Evolutionary conservation across 805 yeast genomes (phyloP).

Genomic region (Nakazawaea anatomiae): DNA sequence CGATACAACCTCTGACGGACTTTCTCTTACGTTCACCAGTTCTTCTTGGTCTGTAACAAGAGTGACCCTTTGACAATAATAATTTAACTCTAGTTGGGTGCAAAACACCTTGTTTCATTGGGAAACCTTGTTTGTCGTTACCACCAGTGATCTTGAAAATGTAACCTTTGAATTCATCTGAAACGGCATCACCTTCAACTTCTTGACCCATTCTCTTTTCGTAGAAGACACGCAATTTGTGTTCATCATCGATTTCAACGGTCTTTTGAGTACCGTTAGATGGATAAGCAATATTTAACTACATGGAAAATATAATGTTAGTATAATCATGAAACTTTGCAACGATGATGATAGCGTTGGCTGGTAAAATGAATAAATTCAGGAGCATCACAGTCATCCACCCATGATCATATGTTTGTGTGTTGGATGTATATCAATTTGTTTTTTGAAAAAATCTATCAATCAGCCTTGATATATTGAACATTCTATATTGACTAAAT

Average conservation of each 20-base stretch:
- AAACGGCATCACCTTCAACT: constrained; percentile 97
- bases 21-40: constrained; percentile 99
- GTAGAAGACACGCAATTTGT: constrained; percentile 96
- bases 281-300: constrained; percentile 99
- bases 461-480: too few species aligned
- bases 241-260: constrained; percentile 98
- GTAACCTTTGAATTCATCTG: constrained; percentile 99
- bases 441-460: too few species aligned
- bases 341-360: too few species aligned
- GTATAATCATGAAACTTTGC: constrained; percentile 5
- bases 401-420: too few species aligned
- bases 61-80: constrained; percentile 86
- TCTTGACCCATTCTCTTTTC: constrained; percentile 99
- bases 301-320: constrained; percentile 12
- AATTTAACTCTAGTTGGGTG: constrained; percentile 99
- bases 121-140: constrained; percentile 99
- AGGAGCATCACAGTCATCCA: too few species aligned
- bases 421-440: too few species aligned
- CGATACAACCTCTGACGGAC: constrained; percentile 99
- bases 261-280: constrained; percentile 99
- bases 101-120: constrained; percentile 99
- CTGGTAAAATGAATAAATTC: too few species aligned
- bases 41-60: constrained; percentile 99
- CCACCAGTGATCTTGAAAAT: constrained; percentile 98
- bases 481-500: too few species aligned